These are phyloP conservation scores for Wallemia hederae DNA, from an alignment of 1,284 basidiomycete species.

Conservation along the genomic window DNA sequence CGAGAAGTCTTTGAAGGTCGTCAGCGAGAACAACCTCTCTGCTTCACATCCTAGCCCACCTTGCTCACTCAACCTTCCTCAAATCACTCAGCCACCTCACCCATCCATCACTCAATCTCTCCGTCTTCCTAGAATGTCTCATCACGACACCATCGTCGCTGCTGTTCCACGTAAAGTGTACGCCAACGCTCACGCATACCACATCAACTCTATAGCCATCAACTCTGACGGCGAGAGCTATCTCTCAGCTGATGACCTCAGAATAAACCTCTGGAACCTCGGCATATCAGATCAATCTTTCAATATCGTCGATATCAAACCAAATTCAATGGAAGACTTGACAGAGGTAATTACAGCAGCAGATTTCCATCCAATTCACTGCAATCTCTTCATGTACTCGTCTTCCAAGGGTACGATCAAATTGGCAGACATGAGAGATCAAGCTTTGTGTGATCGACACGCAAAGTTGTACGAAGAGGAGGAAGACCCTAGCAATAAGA, in stretches of 20 bases:
- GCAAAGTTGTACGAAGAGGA: constrained; percentile 97
- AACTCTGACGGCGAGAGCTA: constrained; percentile 99
- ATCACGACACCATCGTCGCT: constrained; percentile 92
- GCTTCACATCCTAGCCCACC: constrained; percentile 37
- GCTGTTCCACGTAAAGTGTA: constrained; percentile 97
- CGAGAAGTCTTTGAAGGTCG: constrained; percentile 84
- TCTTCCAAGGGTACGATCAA: constrained; percentile 99
- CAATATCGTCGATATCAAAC: constrained; percentile 99
- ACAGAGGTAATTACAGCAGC: constrained; percentile 98
- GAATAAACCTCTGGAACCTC: constrained; percentile 95
- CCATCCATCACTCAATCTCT: constrained; percentile 21
- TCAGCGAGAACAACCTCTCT: constrained; percentile 83
- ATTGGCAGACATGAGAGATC: constrained; percentile 98
- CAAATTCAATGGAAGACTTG: constrained; percentile 97
- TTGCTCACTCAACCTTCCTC: constrained; percentile 25
- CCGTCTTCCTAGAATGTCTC: constrained; percentile 58
- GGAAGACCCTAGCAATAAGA: constrained; percentile 85
- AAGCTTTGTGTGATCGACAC: constrained; percentile 82
- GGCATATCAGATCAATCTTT: constrained; percentile 98
- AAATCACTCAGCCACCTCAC: constrained; percentile 6
- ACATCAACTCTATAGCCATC: constrained; percentile 98
- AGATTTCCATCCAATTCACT: constrained; percentile 91
- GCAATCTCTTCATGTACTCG: constrained; percentile 98
- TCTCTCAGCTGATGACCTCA: constrained; percentile 87
- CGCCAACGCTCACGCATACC: constrained; percentile 96